Conservation (phyloP, 768 basidiomycete species). For the Amanita subjunquillea region DNA sequence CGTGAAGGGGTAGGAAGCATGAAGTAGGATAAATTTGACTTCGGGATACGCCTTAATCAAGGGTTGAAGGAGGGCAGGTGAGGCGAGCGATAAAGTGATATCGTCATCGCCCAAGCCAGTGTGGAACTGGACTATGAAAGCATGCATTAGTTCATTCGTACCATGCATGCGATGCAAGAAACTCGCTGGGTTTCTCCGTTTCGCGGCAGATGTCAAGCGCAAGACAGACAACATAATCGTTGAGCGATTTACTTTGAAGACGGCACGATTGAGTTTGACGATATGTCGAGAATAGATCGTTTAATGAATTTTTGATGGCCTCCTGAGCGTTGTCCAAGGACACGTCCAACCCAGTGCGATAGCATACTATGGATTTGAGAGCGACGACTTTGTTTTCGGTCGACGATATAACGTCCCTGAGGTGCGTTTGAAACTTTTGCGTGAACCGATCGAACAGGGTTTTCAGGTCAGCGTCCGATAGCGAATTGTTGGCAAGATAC, state of each 20-base stretch:
- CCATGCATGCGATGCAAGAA: background rate
- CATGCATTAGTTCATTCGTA: background rate
- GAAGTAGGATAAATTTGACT: slow-evolving; percentile 57
- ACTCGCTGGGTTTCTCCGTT: slow-evolving; percentile 47
- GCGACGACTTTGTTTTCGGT: slow-evolving; percentile 41
- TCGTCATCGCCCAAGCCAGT: slow-evolving; percentile 38
- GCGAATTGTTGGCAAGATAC: background rate
- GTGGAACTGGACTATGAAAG: slow-evolving; percentile 58
- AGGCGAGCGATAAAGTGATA: slow-evolving; percentile 43
- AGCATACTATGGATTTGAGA: slow-evolving; percentile 73
- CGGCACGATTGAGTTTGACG: slow-evolving; percentile 31
- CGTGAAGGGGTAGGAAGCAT: slow-evolving; percentile 71
- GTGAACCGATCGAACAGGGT: slow-evolving; percentile 27
- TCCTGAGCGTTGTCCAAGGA: slow-evolving; percentile 15
- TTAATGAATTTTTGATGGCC: slow-evolving; percentile 20
- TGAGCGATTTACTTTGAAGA: slow-evolving; percentile 49
- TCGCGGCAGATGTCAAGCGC: slow-evolving; percentile 42
- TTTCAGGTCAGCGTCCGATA: slow-evolving; percentile 4
- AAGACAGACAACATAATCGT: slow-evolving; percentile 54
- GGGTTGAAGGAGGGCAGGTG: slow-evolving; percentile 59
- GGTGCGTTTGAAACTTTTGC: slow-evolving; percentile 20
- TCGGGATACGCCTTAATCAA: slow-evolving; percentile 54
- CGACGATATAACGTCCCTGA: slow-evolving; percentile 24
- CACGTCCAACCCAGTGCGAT: slow-evolving; percentile 65
- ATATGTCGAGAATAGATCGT: slow-evolving; percentile 22